Conservation (phyloP, 164 flowering plant species). For the Amborella trichopoda region DNA sequence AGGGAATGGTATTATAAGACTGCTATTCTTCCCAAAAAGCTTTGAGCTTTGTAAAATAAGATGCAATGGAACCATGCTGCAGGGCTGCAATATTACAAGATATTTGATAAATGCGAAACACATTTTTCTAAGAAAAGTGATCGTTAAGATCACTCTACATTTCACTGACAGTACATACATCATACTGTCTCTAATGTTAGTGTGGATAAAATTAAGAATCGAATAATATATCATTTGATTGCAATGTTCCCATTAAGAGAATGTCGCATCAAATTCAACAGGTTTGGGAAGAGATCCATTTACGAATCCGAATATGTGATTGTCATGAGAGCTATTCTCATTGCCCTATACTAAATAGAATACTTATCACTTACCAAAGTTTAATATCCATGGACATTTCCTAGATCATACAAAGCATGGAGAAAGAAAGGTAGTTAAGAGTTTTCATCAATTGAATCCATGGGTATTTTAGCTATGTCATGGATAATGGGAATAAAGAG, state of each 20-base stretch:
- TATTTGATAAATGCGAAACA: conserved; percentile 2
- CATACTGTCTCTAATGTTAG: not conserved
- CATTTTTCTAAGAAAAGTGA: not conserved
- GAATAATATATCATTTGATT: not conserved
- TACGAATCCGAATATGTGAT: not conserved
- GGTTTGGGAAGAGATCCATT: not conserved
- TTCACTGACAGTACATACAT: not conserved
- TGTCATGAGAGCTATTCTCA: not conserved
- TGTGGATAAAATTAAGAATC: not conserved
- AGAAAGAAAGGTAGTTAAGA: conserved; percentile 1
- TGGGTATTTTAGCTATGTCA: no score
- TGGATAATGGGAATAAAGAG: no score
- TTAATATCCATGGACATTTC: not conserved
- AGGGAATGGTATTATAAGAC: not conserved
- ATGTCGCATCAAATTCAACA: not conserved
- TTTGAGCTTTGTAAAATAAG: conserved; percentile 2
- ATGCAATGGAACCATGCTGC: not conserved
- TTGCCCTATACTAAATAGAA: not conserved
- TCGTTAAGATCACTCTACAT: not conserved
- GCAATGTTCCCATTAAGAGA: not conserved
- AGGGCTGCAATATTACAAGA: not conserved
- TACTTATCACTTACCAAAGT: not conserved
- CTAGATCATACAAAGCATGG: not conserved
- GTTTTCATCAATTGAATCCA: not conserved
- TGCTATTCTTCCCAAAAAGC: not conserved